phyloP scores from a whole-genome alignment of 768 basidiomycete species.

The Neoboletus brunneissimus region DNA sequence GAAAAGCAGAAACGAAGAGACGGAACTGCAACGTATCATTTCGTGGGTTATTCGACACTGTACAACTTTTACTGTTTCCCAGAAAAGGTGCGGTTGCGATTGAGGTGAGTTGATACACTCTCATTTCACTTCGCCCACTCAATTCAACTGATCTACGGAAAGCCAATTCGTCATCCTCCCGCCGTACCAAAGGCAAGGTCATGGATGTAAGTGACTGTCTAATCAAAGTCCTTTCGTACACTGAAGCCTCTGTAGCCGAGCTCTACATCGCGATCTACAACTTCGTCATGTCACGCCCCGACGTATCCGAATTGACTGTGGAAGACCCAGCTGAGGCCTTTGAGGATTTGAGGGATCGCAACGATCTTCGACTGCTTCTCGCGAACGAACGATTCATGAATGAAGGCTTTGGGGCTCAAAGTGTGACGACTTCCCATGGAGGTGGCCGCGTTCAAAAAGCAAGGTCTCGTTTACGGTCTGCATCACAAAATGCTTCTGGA shows the following conservation, averaged over 20 bases:
- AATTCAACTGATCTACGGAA: background rate
- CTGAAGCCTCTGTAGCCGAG: conserved; percentile 51
- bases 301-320: conserved; percentile 89
- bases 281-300: conserved; percentile 59
- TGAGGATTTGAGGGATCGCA: conserved; percentile 92
- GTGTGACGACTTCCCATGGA: conserved; percentile 39
- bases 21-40: conserved; percentile 72
- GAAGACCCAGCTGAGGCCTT: conserved; percentile 99
- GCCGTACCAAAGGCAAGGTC: conserved; percentile 85
- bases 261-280: conserved; percentile 86
- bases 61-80: conserved; percentile 97
- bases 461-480: conserved; percentile 37
- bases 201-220: conserved; percentile 67
- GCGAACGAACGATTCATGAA: conserved; percentile 60
- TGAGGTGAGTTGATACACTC: conserved; percentile 55
- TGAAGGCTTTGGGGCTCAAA: conserved; percentile 58
- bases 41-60: conserved; percentile 89
- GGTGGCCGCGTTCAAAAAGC: conserved; percentile 43
- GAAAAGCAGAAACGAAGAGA: conserved; percentile 74
- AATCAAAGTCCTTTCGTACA: background rate
- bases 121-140: background rate
- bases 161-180: conserved; percentile 95
- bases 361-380: conserved; percentile 80
- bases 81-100: conserved; percentile 79
- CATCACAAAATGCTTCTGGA: conserved; percentile 22